A percentile compares a stretch with the other conserved stretches of the same genome.
These are phyloP conservation scores for Lecanicillium sp. DNA, from an alignment of 2,329 filamentous ascomycete genomes.

Conservation along the genomic window DNA sequence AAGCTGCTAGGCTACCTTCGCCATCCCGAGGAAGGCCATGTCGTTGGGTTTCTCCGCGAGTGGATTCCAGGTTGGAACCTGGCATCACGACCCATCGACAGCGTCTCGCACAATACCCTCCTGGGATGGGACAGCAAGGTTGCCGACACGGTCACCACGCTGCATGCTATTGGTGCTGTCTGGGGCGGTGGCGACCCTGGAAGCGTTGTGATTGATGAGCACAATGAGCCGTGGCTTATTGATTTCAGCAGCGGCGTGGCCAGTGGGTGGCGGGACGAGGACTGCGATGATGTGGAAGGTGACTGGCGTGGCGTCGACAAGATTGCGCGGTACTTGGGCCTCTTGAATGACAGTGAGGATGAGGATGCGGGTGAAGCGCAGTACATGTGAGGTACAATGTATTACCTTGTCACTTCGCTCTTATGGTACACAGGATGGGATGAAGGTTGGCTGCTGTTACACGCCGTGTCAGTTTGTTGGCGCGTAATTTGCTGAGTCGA, in stretches of 20 bases:
- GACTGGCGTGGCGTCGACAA: conserved; percentile 5
- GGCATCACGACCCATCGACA: neutral
- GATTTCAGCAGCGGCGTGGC: conserved; percentile 6
- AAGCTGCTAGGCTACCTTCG: conserved; percentile 2
- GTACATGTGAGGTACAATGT: too few relatives aligned
- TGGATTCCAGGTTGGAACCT: conserved; percentile 6
- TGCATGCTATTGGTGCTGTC: conserved; percentile 2
- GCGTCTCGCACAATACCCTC: neutral
- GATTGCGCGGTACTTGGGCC: neutral
- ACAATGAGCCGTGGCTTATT: conserved; percentile 2
- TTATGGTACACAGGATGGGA: too few relatives aligned
- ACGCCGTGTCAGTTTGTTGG: too few relatives aligned
- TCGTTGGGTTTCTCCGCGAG: conserved; percentile 7
- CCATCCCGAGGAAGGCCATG: conserved; percentile 6
- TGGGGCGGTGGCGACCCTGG: conserved; percentile 2
- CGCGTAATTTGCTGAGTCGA: too few relatives aligned
- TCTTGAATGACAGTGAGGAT: neutral
- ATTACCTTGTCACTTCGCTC: too few relatives aligned
- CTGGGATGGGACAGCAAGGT: conserved; percentile 1
- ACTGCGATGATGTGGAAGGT: neutral
- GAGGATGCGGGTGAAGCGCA: neutral
- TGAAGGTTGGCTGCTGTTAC: too few relatives aligned
- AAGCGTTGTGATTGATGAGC: conserved; percentile 5
- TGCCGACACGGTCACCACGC: neutral
- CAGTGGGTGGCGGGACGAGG: neutral